phyloP scores from a whole-genome alignment of 352 stramenopile genomes.

The Pythium guiyangense region DNA sequence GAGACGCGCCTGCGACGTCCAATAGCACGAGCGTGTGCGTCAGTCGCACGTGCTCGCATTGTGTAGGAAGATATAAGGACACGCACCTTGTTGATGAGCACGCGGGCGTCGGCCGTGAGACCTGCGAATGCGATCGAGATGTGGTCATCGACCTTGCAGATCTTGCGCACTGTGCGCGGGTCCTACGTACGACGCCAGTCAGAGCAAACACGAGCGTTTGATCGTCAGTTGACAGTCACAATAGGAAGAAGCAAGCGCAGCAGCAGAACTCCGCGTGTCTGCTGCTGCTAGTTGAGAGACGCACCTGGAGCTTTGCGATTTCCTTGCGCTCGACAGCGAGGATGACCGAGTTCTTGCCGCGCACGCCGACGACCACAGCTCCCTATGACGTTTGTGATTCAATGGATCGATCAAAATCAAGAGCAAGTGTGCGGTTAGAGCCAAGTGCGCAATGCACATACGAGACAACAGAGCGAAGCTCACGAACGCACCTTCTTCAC shows the following conservation, averaged over 20 bases:
- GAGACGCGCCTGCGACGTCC: slow-evolving; percentile 63
- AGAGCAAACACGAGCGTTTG: no score
- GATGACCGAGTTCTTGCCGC: slow-evolving; percentile 95
- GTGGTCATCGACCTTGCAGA: slow-evolving; percentile 98
- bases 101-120: slow-evolving; percentile 96
- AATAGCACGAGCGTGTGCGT: not conserved
- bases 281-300: not conserved
- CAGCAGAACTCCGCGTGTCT: not conserved
- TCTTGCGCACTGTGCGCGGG: slow-evolving; percentile 98
- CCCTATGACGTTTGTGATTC: slow-evolving; percentile 29
- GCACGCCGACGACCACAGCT: slow-evolving; percentile 95
- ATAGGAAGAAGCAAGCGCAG: not conserved
- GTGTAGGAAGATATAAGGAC: no score
- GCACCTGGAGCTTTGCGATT: slow-evolving; percentile 87
- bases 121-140: slow-evolving; percentile 98
- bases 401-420: not conserved
- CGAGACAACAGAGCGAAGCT: not conserved
- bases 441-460: not conserved
- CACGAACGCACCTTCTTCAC: slow-evolving; percentile 87
- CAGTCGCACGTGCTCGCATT: no score
- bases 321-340: slow-evolving; percentile 90
- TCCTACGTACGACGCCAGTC: slow-evolving; percentile 44
- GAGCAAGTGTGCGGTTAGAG: not conserved
- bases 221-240: no score
- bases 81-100: slow-evolving; percentile 95